Evolutionary conservation across 2,329 filamentous ascomycete species (phyloP), one percentile per base, ranked within the genome.

Genomic region (Aspergillus sergii): DNA sequence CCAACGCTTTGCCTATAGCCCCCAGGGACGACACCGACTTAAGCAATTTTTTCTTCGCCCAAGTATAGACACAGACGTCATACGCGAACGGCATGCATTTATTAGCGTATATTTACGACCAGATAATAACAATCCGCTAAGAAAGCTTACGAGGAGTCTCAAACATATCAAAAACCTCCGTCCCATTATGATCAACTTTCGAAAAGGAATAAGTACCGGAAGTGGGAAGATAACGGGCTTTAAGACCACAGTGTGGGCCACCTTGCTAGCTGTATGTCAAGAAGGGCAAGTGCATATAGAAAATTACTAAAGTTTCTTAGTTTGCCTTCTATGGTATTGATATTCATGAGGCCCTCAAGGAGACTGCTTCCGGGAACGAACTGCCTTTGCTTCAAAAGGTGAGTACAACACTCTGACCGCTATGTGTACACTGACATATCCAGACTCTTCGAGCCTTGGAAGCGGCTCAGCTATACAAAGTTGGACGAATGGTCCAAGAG

Each of bases 11-110:
- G 88, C 91, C 30, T 85, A 85, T 60, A 97, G 93, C 4, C 85
- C 91, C 1, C 93, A 97, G 74, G 95, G 95, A 0, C 92, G 88
- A 69, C 73, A 81, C 30, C 84, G 86, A 50, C 83, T 99, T 6
- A 89, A 91, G n/a, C 89, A 92, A 69, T 85, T 91, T 58, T 95
- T 99, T 68, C 80, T 97, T 9, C 88, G 91, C 0, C 95, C 95
- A 26, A 92, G 88, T 34, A 81, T 89, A 30, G 85, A 95, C 64
- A 73, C 91, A 0, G 76, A 82, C 0, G 71, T 89, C 6, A 95
- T 99, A 67, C 80, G 83, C 3, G 86, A 91, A 72, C 88, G 94
- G 30, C 89, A 96, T 61, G 81, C 84, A 26, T 88, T 90, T 1
- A 89, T 97, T 58, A 79, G 83, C 5, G 80, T 88, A 1, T 85